Percentiles rank a stretch among this genome's conserved stretches.
Conservation (phyloP, 345 rosid species). For the Acer yangbiense region DNA sequence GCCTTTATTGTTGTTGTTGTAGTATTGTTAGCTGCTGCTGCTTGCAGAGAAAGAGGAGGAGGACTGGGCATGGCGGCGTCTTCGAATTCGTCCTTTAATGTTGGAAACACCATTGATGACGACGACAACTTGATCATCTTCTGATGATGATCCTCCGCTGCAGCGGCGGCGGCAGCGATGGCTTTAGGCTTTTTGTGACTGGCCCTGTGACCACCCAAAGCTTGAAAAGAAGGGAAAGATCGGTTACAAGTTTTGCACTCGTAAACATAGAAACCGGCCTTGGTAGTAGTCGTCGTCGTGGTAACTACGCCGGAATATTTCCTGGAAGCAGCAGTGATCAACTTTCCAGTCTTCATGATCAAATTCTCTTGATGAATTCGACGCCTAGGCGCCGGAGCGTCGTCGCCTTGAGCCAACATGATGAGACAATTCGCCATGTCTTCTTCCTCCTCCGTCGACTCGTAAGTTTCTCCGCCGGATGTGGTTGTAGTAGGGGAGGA, state of each 20-base stretch:
- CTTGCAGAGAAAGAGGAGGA: constrained; percentile 41
- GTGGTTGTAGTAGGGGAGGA: constrained; percentile 35
- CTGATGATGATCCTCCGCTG: constrained; percentile 30
- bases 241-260: constrained; percentile 95
- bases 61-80: constrained; percentile 20
- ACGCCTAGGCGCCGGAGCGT: constrained; percentile 14
- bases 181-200: constrained; percentile 84
- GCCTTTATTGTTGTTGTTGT: constrained; percentile 10
- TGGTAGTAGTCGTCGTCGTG: constrained; percentile 13
- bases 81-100: constrained; percentile 19
- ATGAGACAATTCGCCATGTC: constrained; percentile 92
- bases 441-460: constrained; percentile 77
- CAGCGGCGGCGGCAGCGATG: neutral
- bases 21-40: constrained; percentile 10
- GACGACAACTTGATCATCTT: neutral
- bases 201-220: constrained; percentile 95
- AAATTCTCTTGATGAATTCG: neutral
- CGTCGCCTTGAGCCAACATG: constrained; percentile 70
- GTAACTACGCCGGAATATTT: constrained; percentile 35
- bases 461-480: constrained; percentile 30
- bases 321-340: constrained; percentile 16
- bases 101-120: neutral
- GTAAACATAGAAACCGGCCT: constrained; percentile 61
- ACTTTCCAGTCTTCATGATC: neutral
- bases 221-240: constrained; percentile 88